phyloP scores from a whole-genome alignment of 2,329 filamentous ascomycete species.

The Simplicillium sp. region DNA sequence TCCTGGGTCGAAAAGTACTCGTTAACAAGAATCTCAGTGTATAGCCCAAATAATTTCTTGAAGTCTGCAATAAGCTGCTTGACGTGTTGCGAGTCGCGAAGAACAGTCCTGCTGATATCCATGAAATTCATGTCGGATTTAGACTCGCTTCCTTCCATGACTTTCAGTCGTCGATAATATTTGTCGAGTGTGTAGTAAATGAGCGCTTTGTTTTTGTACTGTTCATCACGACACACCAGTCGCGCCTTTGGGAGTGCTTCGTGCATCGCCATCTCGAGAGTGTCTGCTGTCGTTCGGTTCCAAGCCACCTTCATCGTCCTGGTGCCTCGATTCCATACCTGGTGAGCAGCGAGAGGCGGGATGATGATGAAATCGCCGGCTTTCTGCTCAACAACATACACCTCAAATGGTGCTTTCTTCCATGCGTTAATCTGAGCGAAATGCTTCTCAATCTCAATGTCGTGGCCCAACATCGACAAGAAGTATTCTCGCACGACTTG shows the following conservation, averaged over 20 bases:
- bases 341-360: slow-evolving; percentile 85
- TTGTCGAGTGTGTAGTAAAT: slow-evolving; percentile 79
- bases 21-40: slow-evolving; percentile 68
- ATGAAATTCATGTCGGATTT: slow-evolving; percentile 35
- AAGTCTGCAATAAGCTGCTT: slow-evolving; percentile 77
- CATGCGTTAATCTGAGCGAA: slow-evolving; percentile 94
- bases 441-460: slow-evolving; percentile 94
- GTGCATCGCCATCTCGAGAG: slow-evolving; percentile 72
- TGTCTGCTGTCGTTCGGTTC: slow-evolving; percentile 92
- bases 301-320: slow-evolving; percentile 96
- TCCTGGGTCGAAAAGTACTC: slow-evolving; percentile 76
- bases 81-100: slow-evolving; percentile 34
- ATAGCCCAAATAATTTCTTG: slow-evolving; percentile 67
- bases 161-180: slow-evolving; percentile 55
- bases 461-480: slow-evolving; percentile 83
- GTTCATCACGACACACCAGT: slow-evolving; percentile 90
- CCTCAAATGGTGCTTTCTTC: slow-evolving; percentile 88
- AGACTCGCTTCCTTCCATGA: slow-evolving; percentile 40
- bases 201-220: slow-evolving; percentile 98
- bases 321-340: slow-evolving; percentile 96
- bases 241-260: slow-evolving; percentile 85
- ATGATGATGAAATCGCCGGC: slow-evolving; percentile 90
- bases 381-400: slow-evolving; percentile 85
- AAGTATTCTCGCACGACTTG: slow-evolving; percentile 90
- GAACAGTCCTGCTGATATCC: slow-evolving; percentile 36